Conservation (phyloP, 352 stramenopile species). For the Globisporangium viniferum region DNA sequence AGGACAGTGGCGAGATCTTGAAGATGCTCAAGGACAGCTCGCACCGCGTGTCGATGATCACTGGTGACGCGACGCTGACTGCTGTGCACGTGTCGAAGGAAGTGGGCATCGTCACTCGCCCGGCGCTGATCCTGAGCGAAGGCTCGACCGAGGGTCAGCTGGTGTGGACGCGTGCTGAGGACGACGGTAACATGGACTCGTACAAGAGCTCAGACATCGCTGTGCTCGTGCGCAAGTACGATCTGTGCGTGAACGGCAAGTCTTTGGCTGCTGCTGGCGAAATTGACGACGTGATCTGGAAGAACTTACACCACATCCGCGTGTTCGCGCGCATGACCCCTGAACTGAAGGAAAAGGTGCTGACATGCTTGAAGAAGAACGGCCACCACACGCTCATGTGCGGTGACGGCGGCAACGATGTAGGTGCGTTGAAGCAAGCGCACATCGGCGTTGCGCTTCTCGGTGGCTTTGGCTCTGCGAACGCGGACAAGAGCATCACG, state of each 20-base stretch:
- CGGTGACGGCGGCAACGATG: conserved; percentile 98
- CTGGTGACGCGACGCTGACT: conserved; percentile 96
- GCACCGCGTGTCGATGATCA: conserved; percentile 98
- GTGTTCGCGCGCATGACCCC: conserved; percentile 98
- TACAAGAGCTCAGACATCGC: conserved; percentile 68
- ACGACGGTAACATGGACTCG: conserved; percentile 61
- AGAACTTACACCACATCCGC: conserved; percentile 69
- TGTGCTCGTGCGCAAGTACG: conserved; percentile 72
- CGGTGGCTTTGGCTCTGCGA: conserved; percentile 78
- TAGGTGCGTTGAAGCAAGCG: conserved; percentile 93
- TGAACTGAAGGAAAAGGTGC: conserved; percentile 95
- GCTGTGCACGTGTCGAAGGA: conserved; percentile 96
- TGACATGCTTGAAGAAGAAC: conserved; percentile 93
- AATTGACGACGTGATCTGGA: conserved; percentile 82
- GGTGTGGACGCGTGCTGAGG: conserved; percentile 80
- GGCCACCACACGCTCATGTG: conserved; percentile 96
- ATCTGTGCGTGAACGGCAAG: conserved; percentile 84
- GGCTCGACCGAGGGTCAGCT: conserved; percentile 32
- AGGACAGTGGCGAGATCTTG: conserved; percentile 95
- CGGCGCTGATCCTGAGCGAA: conserved; percentile 71
- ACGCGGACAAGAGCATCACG: conserved; percentile 86
- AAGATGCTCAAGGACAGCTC: conserved; percentile 90
- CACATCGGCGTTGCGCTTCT: conserved; percentile 85
- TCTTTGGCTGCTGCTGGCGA: conserved; percentile 68
- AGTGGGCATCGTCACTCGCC: conserved; percentile 90